Percentiles rank a stretch among this genome's conserved stretches.
Conservation (phyloP, 2,329 filamentous ascomycete genomes). For the Knufia fluminis region DNA sequence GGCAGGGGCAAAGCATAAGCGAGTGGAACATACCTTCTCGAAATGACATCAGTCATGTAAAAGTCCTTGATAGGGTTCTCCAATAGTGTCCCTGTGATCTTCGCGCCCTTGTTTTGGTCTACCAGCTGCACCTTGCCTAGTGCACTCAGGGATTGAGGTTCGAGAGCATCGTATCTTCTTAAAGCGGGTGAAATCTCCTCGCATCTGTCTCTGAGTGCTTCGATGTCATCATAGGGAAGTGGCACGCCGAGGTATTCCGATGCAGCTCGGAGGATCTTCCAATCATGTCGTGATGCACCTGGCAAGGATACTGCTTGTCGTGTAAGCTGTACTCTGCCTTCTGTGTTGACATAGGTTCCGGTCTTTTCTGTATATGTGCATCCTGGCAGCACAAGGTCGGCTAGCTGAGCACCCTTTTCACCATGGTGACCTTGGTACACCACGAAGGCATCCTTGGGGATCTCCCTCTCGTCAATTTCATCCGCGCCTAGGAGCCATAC, state of each 20-base stretch:
- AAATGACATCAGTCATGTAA: slow-evolving; percentile 96
- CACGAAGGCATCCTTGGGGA: slow-evolving; percentile 92
- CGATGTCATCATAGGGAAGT: slow-evolving; percentile 87
- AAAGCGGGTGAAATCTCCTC: slow-evolving; percentile 86
- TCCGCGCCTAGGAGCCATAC: slow-evolving; percentile 95
- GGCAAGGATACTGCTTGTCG: slow-evolving; percentile 81
- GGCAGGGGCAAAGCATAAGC: neutral
- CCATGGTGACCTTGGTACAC: slow-evolving; percentile 98
- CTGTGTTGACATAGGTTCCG: slow-evolving; percentile 94
- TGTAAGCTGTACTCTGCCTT: slow-evolving; percentile 90
- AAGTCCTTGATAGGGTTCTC: slow-evolving; percentile 90
- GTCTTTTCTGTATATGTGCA: slow-evolving; percentile 96
- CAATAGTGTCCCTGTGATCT: slow-evolving; percentile 62
- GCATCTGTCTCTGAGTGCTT: slow-evolving; percentile 84
- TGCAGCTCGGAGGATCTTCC: slow-evolving; percentile 93
- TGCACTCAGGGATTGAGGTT: slow-evolving; percentile 62
- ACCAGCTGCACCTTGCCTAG: slow-evolving; percentile 91
- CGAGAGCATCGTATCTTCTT: slow-evolving; percentile 80
- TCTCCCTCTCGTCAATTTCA: slow-evolving; percentile 73
- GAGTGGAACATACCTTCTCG: slow-evolving; percentile 63
- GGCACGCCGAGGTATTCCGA: slow-evolving; percentile 84
- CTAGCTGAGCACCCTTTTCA: slow-evolving; percentile 83
- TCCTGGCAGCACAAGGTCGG: slow-evolving; percentile 86
- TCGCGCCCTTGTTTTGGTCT: slow-evolving; percentile 86
- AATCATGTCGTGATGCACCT: slow-evolving; percentile 86